These are phyloP conservation scores for Chaetomiaceae sp. DNA, from an alignment of 2,329 filamentous ascomycete genomes.

Conservation along the genomic window DNA sequence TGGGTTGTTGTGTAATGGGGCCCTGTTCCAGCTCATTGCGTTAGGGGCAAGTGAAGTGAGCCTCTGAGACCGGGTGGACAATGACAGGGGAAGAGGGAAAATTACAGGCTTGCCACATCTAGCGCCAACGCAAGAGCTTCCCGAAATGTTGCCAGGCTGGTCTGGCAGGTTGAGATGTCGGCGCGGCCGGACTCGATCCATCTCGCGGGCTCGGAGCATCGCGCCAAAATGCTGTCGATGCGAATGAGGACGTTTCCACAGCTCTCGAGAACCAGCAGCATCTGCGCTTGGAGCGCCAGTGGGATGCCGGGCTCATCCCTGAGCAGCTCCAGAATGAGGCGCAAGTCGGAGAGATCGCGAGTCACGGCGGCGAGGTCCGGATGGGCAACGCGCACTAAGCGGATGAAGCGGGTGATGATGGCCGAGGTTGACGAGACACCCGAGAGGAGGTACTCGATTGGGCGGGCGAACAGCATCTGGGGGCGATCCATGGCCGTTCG, in stretches of 20 bases:
- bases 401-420: constrained; percentile 26
- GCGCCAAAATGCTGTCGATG: constrained; percentile 19
- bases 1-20: not conserved
- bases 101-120: constrained; percentile 18
- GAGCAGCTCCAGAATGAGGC: constrained; percentile 25
- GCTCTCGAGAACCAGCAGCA: constrained; percentile 20
- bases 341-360: constrained; percentile 26
- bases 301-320: constrained; percentile 23
- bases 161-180: constrained; percentile 14
- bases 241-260: constrained; percentile 21
- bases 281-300: constrained; percentile 16
- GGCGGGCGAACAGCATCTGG: constrained; percentile 8
- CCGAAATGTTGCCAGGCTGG: constrained; percentile 14
- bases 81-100: not conserved
- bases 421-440: constrained; percentile 23
- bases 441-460: constrained; percentile 24
- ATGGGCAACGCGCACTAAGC: constrained; percentile 23
- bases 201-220: constrained; percentile 12
- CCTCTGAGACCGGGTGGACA: not conserved
- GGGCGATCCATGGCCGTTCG: constrained; percentile 10
- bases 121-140: constrained; percentile 18
- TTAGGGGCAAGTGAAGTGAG: too few species aligned
- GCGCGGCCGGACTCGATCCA: constrained; percentile 14
- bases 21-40: not conserved
- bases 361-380: constrained; percentile 25